Base-by-base conservation (phyloP, 148 eudicot species). In the Chenopodium berlandieri region DNA sequence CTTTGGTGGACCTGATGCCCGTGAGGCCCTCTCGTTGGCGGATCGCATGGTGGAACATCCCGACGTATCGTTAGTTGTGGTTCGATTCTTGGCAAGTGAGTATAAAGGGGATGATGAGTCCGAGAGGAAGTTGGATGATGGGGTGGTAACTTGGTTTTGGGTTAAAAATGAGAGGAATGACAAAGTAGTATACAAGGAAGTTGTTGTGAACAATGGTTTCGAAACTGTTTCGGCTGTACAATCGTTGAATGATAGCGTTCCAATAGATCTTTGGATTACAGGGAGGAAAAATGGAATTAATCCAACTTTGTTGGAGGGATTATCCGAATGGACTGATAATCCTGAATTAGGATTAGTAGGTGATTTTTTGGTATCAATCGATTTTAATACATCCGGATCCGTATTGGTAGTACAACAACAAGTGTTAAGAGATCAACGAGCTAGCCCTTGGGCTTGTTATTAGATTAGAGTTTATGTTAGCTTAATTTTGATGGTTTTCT, bases 91-190 rank as follows among this genome's bases (percentile, higher is more conserved):
- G 7, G 77, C 93, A 0, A 77, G 37, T 7, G 83, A 89, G 12
- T 80, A 82, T 11, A 85, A 56, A 63, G 97, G 95, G 0, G 95
- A 89, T 6, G 60, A 90, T 10, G 83, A 84, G 80, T 75, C 83
- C 77, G 99, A 96, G 83, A 90, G 90, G 86, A 94, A 92, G 84
- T 83, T 96, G 0, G 99, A 96, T 34, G 99, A 96, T 30, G 97
- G 91, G 23, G 70, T 92, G 7, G 94, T 96, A 73, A 96, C 98
- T 1, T 86, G 92, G 90, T 96, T 96, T 67, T 94, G 98, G 99
- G 92, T 94, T 66, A 96, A 94, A 85, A 84, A 92, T 73, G 99
- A 96, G 80, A 86, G 81, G 50, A 96, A 92, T 74, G 82, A 82
- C 0, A 82, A 81, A 70, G 92, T 96, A 31, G 77, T 84, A 23